phyloP scores from a whole-genome alignment of 257 asterid genomes.

The Mentha longifolia region DNA sequence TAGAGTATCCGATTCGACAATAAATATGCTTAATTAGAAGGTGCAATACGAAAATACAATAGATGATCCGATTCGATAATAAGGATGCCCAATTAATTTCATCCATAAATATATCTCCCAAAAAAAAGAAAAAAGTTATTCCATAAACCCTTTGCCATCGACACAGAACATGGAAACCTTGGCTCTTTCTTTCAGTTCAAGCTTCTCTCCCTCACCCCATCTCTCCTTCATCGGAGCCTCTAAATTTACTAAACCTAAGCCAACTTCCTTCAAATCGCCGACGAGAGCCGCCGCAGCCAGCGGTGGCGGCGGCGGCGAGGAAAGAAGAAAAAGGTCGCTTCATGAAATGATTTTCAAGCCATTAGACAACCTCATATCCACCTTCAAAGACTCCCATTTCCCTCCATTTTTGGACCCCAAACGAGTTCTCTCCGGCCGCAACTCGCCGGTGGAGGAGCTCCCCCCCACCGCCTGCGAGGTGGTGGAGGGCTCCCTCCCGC shows the following conservation, averaged over 20 bases:
- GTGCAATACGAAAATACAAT: no score
- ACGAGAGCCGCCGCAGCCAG: background rate
- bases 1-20: no score
- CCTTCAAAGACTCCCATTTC: slow-evolving; percentile 33
- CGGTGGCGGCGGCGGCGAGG: background rate
- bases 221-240: background rate
- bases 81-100: background rate
- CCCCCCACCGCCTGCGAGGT: slow-evolving; percentile 55
- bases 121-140: no score
- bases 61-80: no score
- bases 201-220: background rate
- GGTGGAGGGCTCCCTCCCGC: slow-evolving; percentile 55
- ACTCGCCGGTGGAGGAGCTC: slow-evolving; percentile 54
- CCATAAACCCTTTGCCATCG: no score
- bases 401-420: slow-evolving; percentile 45
- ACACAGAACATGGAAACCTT: slow-evolving; percentile 39
- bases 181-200: slow-evolving; percentile 43
- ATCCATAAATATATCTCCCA: background rate
- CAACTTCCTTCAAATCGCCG: background rate
- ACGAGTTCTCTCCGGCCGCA: slow-evolving; percentile 43
- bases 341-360: slow-evolving; percentile 33
- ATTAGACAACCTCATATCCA: slow-evolving; percentile 33
- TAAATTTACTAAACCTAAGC: background rate
- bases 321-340: slow-evolving; percentile 6
- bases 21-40: no score